A percentile compares a stretch with the other conserved stretches of the same genome.
Evolutionary conservation across 169 alveolate genomes (phyloP).

Genomic region (Babesia gibsoni): DNA sequence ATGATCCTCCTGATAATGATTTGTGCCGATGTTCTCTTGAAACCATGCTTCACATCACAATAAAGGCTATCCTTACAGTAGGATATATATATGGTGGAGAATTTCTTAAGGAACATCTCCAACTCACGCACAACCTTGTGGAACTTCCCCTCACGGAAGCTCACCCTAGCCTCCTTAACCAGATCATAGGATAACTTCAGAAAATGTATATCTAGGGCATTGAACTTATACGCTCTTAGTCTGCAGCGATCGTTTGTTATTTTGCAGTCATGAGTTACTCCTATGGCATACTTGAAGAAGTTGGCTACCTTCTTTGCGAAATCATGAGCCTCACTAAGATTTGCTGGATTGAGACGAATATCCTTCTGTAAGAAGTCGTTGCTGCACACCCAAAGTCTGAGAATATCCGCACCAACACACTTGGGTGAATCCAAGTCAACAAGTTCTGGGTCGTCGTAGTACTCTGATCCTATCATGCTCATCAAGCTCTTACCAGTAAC

Average conservation of each 20-base stretch:
- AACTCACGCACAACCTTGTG: slow-evolving; percentile 31
- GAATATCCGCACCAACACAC: slow-evolving; percentile 44
- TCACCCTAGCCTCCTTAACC: slow-evolving; percentile 5
- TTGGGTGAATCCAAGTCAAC: slow-evolving; percentile 13
- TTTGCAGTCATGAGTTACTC: slow-evolving; percentile 34
- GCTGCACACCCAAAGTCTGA: slow-evolving; percentile 47
- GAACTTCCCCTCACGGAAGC: slow-evolving; percentile 29
- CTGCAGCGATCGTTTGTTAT: slow-evolving; percentile 11
- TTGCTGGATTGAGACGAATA: slow-evolving; percentile 19
- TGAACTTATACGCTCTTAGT: not conserved
- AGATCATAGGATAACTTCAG: slow-evolving; percentile 33
- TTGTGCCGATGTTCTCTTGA: slow-evolving; percentile 16
- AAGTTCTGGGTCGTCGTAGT: slow-evolving; percentile 12
- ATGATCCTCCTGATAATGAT: slow-evolving; percentile 17
- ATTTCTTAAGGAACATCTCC: slow-evolving; percentile 29
- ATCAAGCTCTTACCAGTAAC: not conserved
- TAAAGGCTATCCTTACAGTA: slow-evolving; percentile 50
- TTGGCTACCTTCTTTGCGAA: slow-evolving; percentile 45
- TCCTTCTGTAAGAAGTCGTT: slow-evolving; percentile 59
- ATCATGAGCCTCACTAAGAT: slow-evolving; percentile 32
- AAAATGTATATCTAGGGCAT: slow-evolving; percentile 41
- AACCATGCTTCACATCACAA: slow-evolving; percentile 22
- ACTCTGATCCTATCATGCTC: slow-evolving; percentile 16
- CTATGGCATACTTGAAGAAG: slow-evolving; percentile 46
- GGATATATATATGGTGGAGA: slow-evolving; percentile 50